phyloP scores from a whole-genome alignment of 2,329 filamentous ascomycete species.

The Fusarium sp. region DNA sequence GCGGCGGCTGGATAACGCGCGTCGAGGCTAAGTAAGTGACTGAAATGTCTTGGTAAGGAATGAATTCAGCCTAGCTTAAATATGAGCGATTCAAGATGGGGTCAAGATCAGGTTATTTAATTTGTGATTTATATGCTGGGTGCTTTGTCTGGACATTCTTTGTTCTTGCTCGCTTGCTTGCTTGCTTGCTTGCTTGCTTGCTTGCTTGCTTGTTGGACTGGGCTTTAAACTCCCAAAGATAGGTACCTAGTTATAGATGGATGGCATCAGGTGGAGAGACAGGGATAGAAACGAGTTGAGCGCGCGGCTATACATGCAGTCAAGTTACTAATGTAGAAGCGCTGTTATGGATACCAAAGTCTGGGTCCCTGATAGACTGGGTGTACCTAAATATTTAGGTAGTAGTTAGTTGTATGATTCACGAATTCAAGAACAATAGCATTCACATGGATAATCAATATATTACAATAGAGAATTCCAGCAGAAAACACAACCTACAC shows the following conservation, averaged over 20 bases:
- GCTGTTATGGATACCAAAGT: neutral
- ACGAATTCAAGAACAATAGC: neutral
- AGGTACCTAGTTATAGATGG: neutral
- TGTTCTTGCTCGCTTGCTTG: neutral
- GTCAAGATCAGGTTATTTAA: too few species aligned
- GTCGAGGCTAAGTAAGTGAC: conserved; percentile 12
- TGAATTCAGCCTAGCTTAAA: conserved; percentile 11
- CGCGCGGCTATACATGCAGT: conserved; percentile 7
- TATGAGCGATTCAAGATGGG: neutral
- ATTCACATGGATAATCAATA: neutral
- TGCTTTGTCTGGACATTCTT: conserved; percentile 17
- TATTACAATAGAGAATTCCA: neutral
- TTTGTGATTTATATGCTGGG: neutral
- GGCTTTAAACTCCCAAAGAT: neutral
- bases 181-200: neutral
- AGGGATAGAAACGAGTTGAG: neutral
- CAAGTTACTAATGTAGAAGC: neutral
- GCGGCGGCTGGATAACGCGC: conserved; percentile 30
- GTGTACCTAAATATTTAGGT: neutral
- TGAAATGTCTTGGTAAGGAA: conserved; percentile 26
- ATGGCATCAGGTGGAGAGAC: neutral
- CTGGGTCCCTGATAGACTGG: neutral
- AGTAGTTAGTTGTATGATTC: neutral
- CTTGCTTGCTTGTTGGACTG: neutral
- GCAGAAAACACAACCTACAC: neutral